Base-by-base conservation (phyloP, 345 rosid species). In the Stellera chamaejasme region DNA sequence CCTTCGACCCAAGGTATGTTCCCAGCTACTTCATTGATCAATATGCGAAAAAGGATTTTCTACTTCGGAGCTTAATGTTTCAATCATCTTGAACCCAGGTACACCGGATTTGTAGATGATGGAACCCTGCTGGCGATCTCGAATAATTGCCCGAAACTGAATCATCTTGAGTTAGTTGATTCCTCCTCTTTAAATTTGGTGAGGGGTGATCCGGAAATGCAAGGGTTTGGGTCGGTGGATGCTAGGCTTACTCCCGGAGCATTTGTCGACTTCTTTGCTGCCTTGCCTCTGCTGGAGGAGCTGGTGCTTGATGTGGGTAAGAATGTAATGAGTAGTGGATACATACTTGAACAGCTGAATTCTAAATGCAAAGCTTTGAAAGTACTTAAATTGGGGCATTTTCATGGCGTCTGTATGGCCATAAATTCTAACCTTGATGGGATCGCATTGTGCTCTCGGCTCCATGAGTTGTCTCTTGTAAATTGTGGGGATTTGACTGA, bases 41-140 rank as follows among this genome's bases (percentile, higher is more conserved):
- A 5, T 32, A 32, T 32, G 39, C 39, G 5, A 1, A 19, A 0
- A 19, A 19, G 1, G 23, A 19, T 19, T 19, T 19, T 1, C 23
- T 19, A 19, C 23, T 19, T 19, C 23, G 1, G 23, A 19, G 23
- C 23, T 19, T 19, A 19, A 19, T 19, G 23, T 19, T 19, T 19
- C 23, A 19, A 19, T 19, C 23, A 19, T 19, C 23, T 19, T 32
- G 39, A 19, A 32, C 39, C 39, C 0, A 70, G 92, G 45, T 87
- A 80, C 77, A 51, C 73, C 6, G 97, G 88, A 1, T 93, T 75
- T 62, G 80, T 85, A 2, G 90, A 82, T 3, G 96, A 89, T 50
- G 90, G 80, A 59, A 83, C 96, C 32, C 70, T 89, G 65, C 67
- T 73, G 15, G 82, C 84, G 9, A 64, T 89, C 0, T 78, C 90